These are phyloP conservation scores for Carex myosuroides DNA, from an alignment of 176 grass and related monocot genomes.

Conservation along the genomic window DNA sequence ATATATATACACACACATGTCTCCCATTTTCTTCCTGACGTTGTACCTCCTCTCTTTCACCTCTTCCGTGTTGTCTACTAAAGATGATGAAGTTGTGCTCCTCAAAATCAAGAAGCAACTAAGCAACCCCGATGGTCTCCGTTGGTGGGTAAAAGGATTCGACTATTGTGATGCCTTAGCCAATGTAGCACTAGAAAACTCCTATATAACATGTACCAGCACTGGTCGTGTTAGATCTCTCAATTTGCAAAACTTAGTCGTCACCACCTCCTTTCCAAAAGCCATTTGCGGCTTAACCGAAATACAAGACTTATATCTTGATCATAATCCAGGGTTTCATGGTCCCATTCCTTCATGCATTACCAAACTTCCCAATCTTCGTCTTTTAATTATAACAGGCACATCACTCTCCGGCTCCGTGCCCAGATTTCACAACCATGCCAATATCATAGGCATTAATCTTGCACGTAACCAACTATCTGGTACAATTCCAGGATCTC, in stretches of 20 bases:
- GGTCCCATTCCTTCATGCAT: neutral
- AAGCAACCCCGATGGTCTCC: neutral
- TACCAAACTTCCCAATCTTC: conserved; percentile 8
- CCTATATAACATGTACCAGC: conserved; percentile 7
- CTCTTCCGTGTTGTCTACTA: neutral
- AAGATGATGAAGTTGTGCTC: neutral
- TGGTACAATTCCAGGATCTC: neutral
- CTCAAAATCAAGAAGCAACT: neutral
- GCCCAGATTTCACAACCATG: neutral
- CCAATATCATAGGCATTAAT: neutral
- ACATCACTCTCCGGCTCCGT: conserved; percentile 14
- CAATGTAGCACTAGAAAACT: neutral
- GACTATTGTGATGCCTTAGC: neutral
- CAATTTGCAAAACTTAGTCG: neutral
- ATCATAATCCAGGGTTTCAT: neutral
- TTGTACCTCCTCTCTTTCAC: neutral
- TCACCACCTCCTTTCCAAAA: neutral
- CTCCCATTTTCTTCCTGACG: neutral
- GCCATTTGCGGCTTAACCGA: neutral
- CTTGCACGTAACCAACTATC: neutral
- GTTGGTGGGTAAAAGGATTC: neutral
- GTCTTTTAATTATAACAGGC: neutral
- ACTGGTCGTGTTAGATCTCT: neutral
- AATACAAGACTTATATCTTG: neutral
- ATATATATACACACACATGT: neutral